Conservation (phyloP, 139 green algal species). For the Chlorella sorokiniana region DNA sequence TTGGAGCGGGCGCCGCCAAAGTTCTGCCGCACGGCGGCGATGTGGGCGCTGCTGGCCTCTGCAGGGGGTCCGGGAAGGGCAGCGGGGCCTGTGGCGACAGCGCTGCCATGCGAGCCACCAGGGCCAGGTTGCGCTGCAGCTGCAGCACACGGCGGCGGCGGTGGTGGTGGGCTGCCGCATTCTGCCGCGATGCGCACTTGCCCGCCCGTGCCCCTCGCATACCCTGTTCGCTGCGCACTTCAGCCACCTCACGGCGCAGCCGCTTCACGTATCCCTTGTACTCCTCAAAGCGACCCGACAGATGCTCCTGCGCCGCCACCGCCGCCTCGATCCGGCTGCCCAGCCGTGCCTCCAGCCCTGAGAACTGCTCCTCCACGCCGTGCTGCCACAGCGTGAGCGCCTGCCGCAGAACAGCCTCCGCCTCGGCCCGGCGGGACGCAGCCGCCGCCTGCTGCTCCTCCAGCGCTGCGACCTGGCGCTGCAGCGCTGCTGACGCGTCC, state of each 20-base stretch:
- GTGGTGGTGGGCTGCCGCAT: background rate
- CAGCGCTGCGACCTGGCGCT: conserved; percentile 2
- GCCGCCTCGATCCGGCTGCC: conserved; percentile 1
- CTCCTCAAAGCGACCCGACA: conserved; percentile 27
- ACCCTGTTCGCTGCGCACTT: background rate
- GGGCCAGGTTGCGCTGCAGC: too few relatives aligned
- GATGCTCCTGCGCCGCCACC: background rate
- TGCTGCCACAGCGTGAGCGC: conserved; percentile 21
- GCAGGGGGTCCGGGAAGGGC: too few relatives aligned
- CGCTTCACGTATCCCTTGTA: conserved; percentile 40
- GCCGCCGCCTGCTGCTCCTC: background rate
- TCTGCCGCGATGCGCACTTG: background rate
- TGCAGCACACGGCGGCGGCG: background rate
- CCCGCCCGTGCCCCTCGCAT: background rate
- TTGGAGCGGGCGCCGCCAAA: background rate
- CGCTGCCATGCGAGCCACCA: too few relatives aligned
- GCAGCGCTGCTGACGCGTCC: background rate
- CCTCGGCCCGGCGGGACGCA: background rate
- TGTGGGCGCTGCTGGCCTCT: background rate
- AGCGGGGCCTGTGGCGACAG: too few relatives aligned
- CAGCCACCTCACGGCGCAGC: conserved; percentile 31
- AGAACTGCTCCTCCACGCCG: conserved; percentile 21
- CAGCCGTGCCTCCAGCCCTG: conserved; percentile 1
- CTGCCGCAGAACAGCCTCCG: conserved; percentile 15
- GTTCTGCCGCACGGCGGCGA: conserved; percentile 2